Percentiles rank a stretch among this genome's conserved stretches.
Conservation (phyloP, 163 green algal genomes). For the Chlorella variabilis region DNA sequence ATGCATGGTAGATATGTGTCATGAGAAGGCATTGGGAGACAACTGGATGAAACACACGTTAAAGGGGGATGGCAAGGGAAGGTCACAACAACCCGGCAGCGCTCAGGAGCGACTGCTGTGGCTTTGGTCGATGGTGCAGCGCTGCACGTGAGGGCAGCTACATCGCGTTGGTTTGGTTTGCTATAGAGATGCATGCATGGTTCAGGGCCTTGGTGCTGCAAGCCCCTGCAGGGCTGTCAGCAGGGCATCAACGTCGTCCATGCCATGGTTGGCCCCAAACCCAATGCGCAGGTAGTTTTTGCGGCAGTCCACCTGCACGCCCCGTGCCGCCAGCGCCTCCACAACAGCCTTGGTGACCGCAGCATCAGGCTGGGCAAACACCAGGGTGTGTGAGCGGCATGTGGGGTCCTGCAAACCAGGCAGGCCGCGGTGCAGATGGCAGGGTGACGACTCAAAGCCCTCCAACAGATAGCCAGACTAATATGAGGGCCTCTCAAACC, state of each 20-base stretch:
- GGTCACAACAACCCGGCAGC: too few relatives aligned
- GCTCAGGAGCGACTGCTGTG: too few relatives aligned
- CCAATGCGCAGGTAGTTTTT: conserved; percentile 18
- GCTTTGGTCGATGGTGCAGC: too few relatives aligned
- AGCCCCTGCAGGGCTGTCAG: conserved; percentile 18
- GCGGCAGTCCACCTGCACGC: conserved; percentile 32
- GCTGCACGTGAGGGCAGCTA: too few relatives aligned
- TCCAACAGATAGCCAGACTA: too few relatives aligned
- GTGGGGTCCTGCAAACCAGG: background rate
- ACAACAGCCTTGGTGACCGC: background rate
- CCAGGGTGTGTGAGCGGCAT: conserved; percentile 21
- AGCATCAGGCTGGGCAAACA: conserved; percentile 18
- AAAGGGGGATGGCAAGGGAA: too few relatives aligned
- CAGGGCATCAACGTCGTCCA: conserved; percentile 37
- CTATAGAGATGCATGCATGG: background rate
- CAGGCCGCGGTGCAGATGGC: background rate
- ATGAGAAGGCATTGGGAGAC: too few relatives aligned
- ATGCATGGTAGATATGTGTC: too few relatives aligned
- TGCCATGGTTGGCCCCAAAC: conserved; percentile 42
- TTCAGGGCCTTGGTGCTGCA: background rate
- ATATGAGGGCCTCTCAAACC: too few relatives aligned
- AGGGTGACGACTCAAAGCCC: too few relatives aligned
- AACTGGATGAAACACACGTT: too few relatives aligned
- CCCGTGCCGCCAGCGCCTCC: background rate
- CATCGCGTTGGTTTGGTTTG: too few relatives aligned